Conservation (phyloP, 176 grass and related monocot genomes). For the barley (Hordeum vulgare) region DNA sequence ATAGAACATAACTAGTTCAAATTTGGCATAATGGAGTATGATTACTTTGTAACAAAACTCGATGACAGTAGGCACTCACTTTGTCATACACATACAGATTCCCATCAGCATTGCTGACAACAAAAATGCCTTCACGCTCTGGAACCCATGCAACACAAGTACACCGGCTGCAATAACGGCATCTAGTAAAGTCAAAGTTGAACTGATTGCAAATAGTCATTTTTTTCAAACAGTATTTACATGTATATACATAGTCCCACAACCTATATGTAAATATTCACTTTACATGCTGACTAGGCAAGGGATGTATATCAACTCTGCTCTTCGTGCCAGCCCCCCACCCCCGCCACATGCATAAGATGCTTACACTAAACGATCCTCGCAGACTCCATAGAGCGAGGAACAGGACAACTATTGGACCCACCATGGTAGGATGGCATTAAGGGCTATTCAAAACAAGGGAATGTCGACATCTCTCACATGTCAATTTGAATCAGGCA, state of each 20-base stretch:
- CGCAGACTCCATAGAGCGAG: not conserved
- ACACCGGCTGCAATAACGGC: constrained; percentile 59
- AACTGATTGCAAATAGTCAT: not conserved
- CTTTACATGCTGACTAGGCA: constrained; percentile 9
- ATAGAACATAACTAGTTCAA: constrained; percentile 25
- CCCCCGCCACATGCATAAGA: not conserved
- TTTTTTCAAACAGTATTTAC: not conserved
- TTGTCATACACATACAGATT: constrained; percentile 98
- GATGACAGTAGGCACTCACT: constrained; percentile 42
- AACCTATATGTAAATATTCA: not conserved
- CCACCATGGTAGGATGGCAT: not conserved
- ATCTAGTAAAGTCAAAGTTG: not conserved
- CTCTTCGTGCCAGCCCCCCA: not conserved
- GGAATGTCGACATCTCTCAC: not conserved
- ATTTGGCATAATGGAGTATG: not conserved
- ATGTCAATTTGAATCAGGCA: constrained; percentile 6
- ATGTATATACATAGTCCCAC: not conserved
- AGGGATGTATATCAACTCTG: constrained; percentile 11
- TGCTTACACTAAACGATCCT: not conserved
- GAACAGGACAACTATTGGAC: not conserved
- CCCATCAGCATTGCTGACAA: constrained; percentile 86
- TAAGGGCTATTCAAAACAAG: not conserved
- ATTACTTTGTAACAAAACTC: constrained; percentile 3
- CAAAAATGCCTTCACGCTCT: constrained; percentile 68
- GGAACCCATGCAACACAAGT: constrained; percentile 86